Conservation (phyloP, 352 stramenopile genomes). For the Globisporangium uncinulatum region DNA sequence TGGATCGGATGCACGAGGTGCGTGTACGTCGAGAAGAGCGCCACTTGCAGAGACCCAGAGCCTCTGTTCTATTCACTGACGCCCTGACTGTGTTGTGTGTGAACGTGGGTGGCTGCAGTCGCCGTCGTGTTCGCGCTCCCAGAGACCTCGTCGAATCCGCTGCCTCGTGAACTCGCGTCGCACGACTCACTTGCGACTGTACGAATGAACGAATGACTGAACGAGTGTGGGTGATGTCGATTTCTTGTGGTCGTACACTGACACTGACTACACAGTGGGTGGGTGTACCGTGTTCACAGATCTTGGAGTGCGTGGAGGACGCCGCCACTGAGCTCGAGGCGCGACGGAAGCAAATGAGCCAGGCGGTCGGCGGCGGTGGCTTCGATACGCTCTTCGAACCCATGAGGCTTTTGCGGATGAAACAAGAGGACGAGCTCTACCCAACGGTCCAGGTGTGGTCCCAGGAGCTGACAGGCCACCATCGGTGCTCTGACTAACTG, state of each 20-base stretch:
- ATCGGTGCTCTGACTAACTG: not conserved
- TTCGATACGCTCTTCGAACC: constrained; percentile 11
- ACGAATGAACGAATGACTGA: too few species aligned
- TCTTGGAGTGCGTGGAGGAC: constrained; percentile 6
- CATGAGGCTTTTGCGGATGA: constrained; percentile 11
- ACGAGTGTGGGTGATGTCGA: not conserved
- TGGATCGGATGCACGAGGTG: constrained; percentile 8
- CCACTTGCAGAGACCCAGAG: too few species aligned
- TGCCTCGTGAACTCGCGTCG: not conserved
- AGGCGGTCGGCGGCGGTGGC: not conserved
- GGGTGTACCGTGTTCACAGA: not conserved
- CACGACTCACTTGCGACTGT: constrained; percentile 6
- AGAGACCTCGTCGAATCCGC: not conserved
- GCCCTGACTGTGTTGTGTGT: not conserved
- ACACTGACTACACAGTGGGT: too few species aligned
- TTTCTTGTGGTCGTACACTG: not conserved
- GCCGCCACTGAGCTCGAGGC: constrained; percentile 4
- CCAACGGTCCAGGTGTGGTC: constrained; percentile 9
- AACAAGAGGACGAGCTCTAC: constrained; percentile 6
- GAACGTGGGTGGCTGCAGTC: too few species aligned
- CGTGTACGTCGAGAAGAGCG: not conserved
- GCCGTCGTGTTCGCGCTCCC: constrained; percentile 4
- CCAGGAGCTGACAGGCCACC: too few species aligned
- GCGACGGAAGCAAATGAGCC: constrained; percentile 10
- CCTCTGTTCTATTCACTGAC: too few species aligned